Evolutionary conservation across 257 asterid species (phyloP).

Genomic region (Coffea eugenioides): DNA sequence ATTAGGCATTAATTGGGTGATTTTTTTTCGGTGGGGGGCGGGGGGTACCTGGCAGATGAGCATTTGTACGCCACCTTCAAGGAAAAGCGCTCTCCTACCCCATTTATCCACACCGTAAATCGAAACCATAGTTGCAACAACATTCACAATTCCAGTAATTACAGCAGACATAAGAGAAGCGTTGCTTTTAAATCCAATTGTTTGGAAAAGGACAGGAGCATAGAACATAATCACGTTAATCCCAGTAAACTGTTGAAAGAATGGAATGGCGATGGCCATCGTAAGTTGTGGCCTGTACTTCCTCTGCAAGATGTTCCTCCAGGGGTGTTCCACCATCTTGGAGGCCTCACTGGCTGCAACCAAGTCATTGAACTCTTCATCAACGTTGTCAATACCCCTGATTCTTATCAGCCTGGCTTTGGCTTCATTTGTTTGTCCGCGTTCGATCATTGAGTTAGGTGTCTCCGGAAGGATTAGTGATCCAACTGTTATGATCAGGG

Average conservation of each 20-base stretch:
- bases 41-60: slow-evolving; percentile 53
- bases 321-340: slow-evolving; percentile 54
- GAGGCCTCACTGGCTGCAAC: slow-evolving; percentile 74
- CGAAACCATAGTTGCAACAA: slow-evolving; percentile 53
- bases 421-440: slow-evolving; percentile 55
- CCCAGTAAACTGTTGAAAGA: slow-evolving; percentile 81
- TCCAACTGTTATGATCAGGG: slow-evolving; percentile 61
- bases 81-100: slow-evolving; percentile 71
- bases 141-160: slow-evolving; percentile 58
- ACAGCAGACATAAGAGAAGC: slow-evolving; percentile 60
- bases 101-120: slow-evolving; percentile 67
- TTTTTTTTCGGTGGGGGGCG: too few species aligned
- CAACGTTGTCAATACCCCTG: slow-evolving; percentile 53
- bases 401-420: slow-evolving; percentile 42
- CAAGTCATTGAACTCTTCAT: slow-evolving; percentile 68
- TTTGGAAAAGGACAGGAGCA: slow-evolving; percentile 74
- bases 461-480: slow-evolving; percentile 80
- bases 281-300: slow-evolving; percentile 78
- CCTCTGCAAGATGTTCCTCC: slow-evolving; percentile 59
- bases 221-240: slow-evolving; percentile 78
- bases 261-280: slow-evolving; percentile 70
- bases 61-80: slow-evolving; percentile 74
- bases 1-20: background rate
- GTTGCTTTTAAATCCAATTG: slow-evolving; percentile 57
- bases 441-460: slow-evolving; percentile 80